A percentile compares a stretch with the other conserved stretches of the same genome.
Evolutionary conservation across 2,329 filamentous ascomycete species (phyloP).

Genomic region (Apiospora malaysiana): DNA sequence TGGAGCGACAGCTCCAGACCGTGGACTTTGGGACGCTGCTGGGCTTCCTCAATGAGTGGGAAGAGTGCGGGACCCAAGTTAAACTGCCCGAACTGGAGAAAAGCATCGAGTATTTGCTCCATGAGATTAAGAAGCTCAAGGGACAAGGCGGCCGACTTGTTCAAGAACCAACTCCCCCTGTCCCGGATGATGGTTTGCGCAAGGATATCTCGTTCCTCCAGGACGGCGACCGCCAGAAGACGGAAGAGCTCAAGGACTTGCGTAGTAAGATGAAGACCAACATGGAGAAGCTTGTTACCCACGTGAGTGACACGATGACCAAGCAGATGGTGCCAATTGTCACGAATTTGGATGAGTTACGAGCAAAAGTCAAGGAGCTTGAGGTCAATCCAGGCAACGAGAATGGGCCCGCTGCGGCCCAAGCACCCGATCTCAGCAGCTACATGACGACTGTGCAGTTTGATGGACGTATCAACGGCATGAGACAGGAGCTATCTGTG

Average conservation of each 20-base stretch:
- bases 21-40: not conserved
- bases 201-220: not conserved
- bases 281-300: constrained; percentile 1
- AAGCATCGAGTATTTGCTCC: not conserved
- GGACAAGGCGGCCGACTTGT: constrained; percentile 1
- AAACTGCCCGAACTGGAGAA: not conserved
- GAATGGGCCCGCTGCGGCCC: not conserved
- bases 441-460: not conserved
- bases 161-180: constrained; percentile 20
- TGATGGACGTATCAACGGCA: not conserved
- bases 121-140: not conserved
- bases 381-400: not conserved
- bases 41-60: not conserved
- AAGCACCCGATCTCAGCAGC: not conserved
- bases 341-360: constrained; percentile 3
- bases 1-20: not conserved
- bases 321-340: constrained; percentile 23
- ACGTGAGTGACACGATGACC: not conserved
- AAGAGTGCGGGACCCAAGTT: no score
- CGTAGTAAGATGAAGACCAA: constrained; percentile 24
- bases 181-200: constrained; percentile 16
- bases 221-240: not conserved
- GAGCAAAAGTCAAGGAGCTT: not conserved
- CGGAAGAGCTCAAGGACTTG: not conserved
- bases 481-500: not conserved